Percentiles rank a stretch among this genome's conserved stretches.
Conservation (phyloP, 768 basidiomycete species). For the Sporobolomyces phaffii region DNA sequence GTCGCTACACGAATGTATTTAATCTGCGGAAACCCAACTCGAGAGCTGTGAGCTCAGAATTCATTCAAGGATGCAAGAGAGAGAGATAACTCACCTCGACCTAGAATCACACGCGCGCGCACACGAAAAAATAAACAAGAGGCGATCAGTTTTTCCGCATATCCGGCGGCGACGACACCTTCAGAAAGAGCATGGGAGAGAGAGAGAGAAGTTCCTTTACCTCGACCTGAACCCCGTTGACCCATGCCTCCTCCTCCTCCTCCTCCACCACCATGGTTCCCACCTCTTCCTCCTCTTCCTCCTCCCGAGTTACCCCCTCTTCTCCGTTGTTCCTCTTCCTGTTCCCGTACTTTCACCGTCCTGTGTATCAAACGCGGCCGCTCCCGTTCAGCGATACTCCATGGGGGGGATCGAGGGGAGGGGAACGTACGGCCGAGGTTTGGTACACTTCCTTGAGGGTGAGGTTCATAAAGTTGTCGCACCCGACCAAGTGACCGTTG, state of each 20-base stretch:
- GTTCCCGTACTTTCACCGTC: slow-evolving; percentile 64
- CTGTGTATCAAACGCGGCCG: slow-evolving; percentile 54
- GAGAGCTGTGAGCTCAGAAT: neutral
- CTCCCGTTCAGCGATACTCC: neutral
- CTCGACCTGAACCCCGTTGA: slow-evolving; percentile 17
- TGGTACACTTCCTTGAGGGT: slow-evolving; percentile 95
- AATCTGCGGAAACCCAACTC: slow-evolving; percentile 55
- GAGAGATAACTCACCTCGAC: slow-evolving; percentile 65
- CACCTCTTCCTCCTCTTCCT: slow-evolving; percentile 29
- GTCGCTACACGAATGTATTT: slow-evolving; percentile 97
- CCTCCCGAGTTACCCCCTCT: slow-evolving; percentile 54
- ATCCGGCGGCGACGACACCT: too few relatives aligned
- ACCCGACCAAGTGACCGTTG: slow-evolving; percentile 97
- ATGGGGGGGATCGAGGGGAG: slow-evolving; percentile 29
- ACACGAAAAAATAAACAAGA: too few relatives aligned
- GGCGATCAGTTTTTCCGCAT: too few relatives aligned
- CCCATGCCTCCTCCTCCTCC: slow-evolving; percentile 11
- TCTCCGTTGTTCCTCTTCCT: slow-evolving; percentile 89
- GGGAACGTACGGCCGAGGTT: slow-evolving; percentile 58
- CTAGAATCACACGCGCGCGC: too few relatives aligned
- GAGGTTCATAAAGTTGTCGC: slow-evolving; percentile 99
- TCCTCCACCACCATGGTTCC: too few relatives aligned
- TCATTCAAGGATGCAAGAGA: neutral
- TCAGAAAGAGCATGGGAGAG: too few relatives aligned
- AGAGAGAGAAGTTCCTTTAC: neutral